Base-by-base conservation (phyloP, 164 flowering plant genomes). In the Vitis rotundifolia region DNA sequence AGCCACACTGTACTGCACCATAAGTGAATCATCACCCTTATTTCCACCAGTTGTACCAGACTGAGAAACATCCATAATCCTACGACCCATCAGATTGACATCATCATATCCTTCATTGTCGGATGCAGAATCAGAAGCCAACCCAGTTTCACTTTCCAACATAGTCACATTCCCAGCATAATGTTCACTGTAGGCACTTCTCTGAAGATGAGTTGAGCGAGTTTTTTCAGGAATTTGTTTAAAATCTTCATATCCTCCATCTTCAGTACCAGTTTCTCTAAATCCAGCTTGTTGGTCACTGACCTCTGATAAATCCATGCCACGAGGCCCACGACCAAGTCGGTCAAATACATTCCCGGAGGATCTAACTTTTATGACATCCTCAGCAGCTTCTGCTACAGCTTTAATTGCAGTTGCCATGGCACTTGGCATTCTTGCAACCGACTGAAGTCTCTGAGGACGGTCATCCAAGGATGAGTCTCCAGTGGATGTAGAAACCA, bases 381-480 rank as follows among this genome's bases (percentile, higher is more conserved):
- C 98, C 71, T 88, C 82, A 26, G 94, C 94, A 69, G 99, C 96
- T 76, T 89, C 99, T 63, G 89, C 89, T 48, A 88, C 92, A 78
- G 98, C 98, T 80, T 83, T 91, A 5, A 93, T 72, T 11, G 93
- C 97, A 70, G 86, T 80, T 67, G 89, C 81, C 83, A 87, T 69
- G 14, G 87, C 67, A 84, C 78, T 79, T 58, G 87, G 74, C 65
- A 86, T 66, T 60, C 87, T 80, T 64, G 90, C 88, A 76, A 83
- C 79, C 11, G 91, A 85, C 54, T 77, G 80, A 37, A 82, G 68
- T 19, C 83, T 83, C 66, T 53, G 82, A 64, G 88, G 82, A 55
- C 66, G 84, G 49, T 79, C 88, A 59, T 72, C 77, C 29, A 67
- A 2, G 14, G 68, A 63, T 29, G 81, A 65, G 49, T 85, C 88